Base-by-base conservation (phyloP, 352 stramenopile genomes). In the Phytophthora ohioensis region DNA sequence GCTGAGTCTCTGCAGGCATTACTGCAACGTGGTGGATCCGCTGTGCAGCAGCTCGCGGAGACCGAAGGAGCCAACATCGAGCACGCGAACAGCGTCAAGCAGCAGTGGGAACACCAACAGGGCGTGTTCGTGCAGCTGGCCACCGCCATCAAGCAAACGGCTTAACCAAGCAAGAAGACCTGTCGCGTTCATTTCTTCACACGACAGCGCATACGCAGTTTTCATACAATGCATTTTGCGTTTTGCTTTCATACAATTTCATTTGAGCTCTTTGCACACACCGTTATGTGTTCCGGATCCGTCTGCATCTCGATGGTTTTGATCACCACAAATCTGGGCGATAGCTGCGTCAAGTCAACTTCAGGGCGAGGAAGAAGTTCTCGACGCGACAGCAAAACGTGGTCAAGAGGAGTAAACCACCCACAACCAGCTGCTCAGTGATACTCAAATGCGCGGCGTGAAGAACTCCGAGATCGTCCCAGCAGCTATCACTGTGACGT, bases 101-200 rank as follows among this genome's bases (percentile, higher is more conserved):
- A 75, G 49, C 71, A 83, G 55, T 95, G 88, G 88, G 78, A 87
- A 38, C 72, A 84, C 38, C 71, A 79, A 51, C 88, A 95, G 67
- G 75, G 79, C 30, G 39, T 84, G 65, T 95, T 95, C 65, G 86
- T 95, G 55, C 71, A 85, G 62, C 63, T 95, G 17, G 88, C 88
- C 8, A 94, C 88, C 34, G 77, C 82, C 35, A 93, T 95, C 74
- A 95, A 95, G 77, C 83, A 91, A 64, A 49, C 71, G 31, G 78
- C 77, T 43, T 90, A 74, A 27, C 21, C 21, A 27, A 42, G 48
- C 8, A 27, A 46, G 11, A 73, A 66, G 46, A 62, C 3, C 34
- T 52, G 31, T 69, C 42, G 57, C 51, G 39, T 42, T 63, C 12
- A 60, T 61, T 69, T 64, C 53, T 56, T 73, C 45, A 46, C 15